Evolutionary conservation across 768 basidiomycete species (phyloP).

Genomic region (Agaricus subrufescens): DNA sequence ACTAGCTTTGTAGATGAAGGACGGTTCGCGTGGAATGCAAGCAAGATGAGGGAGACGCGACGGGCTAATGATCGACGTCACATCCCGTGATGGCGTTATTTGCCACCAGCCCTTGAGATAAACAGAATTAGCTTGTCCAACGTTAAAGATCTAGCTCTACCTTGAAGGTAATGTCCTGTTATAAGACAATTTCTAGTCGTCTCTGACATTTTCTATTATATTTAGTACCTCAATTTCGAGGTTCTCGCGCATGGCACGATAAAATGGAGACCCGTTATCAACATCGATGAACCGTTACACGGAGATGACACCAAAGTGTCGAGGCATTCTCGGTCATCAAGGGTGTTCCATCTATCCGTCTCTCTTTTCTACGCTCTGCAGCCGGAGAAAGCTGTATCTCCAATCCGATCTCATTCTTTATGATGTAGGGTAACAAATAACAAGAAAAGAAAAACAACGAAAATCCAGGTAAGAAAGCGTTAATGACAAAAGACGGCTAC

Average conservation of each 20-base stretch:
- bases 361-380: slow-evolving; percentile 38
- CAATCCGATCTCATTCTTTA: slow-evolving; percentile 65
- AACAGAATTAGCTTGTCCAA: slow-evolving; percentile 10
- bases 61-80: slow-evolving; percentile 9
- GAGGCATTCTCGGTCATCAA: slow-evolving; percentile 21
- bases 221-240: not conserved
- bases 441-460: slow-evolving; percentile 38
- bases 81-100: slow-evolving; percentile 11
- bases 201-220: too few relatives aligned
- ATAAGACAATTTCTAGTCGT: too few relatives aligned
- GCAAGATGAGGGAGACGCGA: slow-evolving; percentile 2
- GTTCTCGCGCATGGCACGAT: slow-evolving; percentile 16
- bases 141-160: slow-evolving; percentile 18
- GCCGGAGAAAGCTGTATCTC: slow-evolving; percentile 48
- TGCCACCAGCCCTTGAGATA: not conserved
- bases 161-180: too few relatives aligned
- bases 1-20: not conserved
- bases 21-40: not conserved
- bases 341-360: slow-evolving; percentile 42
- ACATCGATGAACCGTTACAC: slow-evolving; percentile 59
- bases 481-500: slow-evolving; percentile 32
- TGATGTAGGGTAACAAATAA: slow-evolving; percentile 67
- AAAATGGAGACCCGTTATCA: slow-evolving; percentile 78
- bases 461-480: slow-evolving; percentile 45
- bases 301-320: slow-evolving; percentile 15